These are phyloP conservation scores for Euphorbia lathyris DNA, from an alignment of 345 rosid genomes.

Conservation along the genomic window DNA sequence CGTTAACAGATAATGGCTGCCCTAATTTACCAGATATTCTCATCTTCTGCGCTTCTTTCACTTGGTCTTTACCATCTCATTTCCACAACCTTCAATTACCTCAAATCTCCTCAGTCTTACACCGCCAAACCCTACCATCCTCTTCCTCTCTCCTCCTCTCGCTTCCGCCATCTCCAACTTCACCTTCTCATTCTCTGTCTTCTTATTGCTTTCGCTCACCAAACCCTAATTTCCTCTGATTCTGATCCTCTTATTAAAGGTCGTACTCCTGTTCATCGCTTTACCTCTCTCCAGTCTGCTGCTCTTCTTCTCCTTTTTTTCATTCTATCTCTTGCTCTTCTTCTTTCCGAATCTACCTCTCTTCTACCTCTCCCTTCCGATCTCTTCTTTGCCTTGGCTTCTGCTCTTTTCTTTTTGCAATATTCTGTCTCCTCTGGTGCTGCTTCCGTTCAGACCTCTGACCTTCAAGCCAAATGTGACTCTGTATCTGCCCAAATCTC, in stretches of 20 bases:
- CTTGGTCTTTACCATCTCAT: slow-evolving; percentile 73
- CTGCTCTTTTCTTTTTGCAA: slow-evolving; percentile 72
- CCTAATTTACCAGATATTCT: slow-evolving; percentile 54
- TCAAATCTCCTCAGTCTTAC: slow-evolving; percentile 72
- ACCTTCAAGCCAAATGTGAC: slow-evolving; percentile 81
- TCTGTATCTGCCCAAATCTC: slow-evolving; percentile 62
- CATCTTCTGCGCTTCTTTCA: slow-evolving; percentile 55
- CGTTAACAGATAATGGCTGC: slow-evolving; percentile 46
- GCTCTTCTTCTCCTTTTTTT: slow-evolving; percentile 82
- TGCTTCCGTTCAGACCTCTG: slow-evolving; percentile 72
- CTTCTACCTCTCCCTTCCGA: slow-evolving; percentile 64
- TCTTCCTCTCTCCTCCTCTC: slow-evolving; percentile 24
- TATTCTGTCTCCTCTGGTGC: slow-evolving; percentile 55
- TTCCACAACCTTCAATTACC: slow-evolving; percentile 54
- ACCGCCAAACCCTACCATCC: slow-evolving; percentile 77
- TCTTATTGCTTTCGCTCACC: slow-evolving; percentile 60
- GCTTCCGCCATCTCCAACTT: slow-evolving; percentile 53
- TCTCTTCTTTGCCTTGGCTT: slow-evolving; percentile 77
- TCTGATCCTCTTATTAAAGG: slow-evolving; percentile 87
- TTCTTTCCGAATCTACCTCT: slow-evolving; percentile 60
- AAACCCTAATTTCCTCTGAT: slow-evolving; percentile 58
- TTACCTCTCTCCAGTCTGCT: slow-evolving; percentile 74
- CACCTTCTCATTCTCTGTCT: slow-evolving; percentile 58
- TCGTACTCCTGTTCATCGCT: slow-evolving; percentile 76
- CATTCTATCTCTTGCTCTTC: slow-evolving; percentile 54